Base-by-base conservation (phyloP, 306 rosid species). In the Chamaecrista fasciculata region DNA sequence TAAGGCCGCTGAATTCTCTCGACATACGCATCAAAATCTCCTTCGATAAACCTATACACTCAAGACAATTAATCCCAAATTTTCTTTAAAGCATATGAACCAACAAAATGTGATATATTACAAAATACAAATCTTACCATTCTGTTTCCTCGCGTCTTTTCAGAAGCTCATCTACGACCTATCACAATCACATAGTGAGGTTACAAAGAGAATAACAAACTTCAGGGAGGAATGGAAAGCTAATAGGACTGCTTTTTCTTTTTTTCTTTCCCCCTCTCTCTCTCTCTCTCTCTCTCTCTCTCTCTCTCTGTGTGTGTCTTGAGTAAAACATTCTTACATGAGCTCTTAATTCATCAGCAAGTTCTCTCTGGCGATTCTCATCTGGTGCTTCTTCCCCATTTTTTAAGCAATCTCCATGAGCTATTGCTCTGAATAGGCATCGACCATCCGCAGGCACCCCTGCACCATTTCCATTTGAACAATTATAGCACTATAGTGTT, bases 381-480 rank as follows among this genome's bases (percentile, higher is more conserved):
- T 88, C 86, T 4, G 98, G 98, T n/a, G 97, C 91, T 76, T 80
- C 91, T 67, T 88, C 89, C 53, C 98, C 97, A 58, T 82, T 79
- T 70, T 82, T 85, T 70, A 93, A 80, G 80, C 97, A 86, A 73
- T 89, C 94, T 58, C 88, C 91, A 61, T 93, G 98, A 71, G 94
- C 96, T 77, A 93, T 79, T 10, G 98, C 91, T 81, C 98, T 80
- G 71, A 90, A 93, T 43, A 93, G 60, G 75, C 98, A 93, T 34
- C 98, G 80, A 19, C 98, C 98, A 78, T 93, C 98, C 5, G 97
- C 94, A 53, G 70, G 84, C 53, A 93, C 97, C 25, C 97, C 97
- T 93, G 78, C 24, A 79, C 8, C 69, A 65, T 47, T 34, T 33
- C 5, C 36, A 59, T 55, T 52, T 21, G 24, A 11, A 9, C 39